These are phyloP conservation scores for Gossypium trilobum DNA, from an alignment of 441 rosid species.

Conservation along the genomic window DNA sequence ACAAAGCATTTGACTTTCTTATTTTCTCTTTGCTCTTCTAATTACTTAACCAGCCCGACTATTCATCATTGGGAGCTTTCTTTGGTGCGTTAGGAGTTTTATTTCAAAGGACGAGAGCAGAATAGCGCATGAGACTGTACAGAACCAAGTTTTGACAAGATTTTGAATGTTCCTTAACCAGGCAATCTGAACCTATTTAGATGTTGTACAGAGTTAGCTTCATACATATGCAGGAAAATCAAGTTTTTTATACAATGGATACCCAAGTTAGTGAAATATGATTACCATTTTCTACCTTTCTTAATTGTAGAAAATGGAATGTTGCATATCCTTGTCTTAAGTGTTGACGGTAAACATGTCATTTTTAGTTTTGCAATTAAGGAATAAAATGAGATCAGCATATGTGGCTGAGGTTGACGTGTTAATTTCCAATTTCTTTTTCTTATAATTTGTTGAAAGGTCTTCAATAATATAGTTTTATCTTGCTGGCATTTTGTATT, in stretches of 20 bases:
- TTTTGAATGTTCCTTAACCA: constrained; percentile 17
- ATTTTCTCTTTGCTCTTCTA: neutral
- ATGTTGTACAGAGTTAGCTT: constrained; percentile 13
- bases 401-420: neutral
- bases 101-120: constrained; percentile 11
- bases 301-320: constrained; percentile 10
- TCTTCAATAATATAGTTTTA: neutral
- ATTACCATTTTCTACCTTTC: neutral
- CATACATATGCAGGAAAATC: constrained; percentile 12
- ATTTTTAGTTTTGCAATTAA: constrained; percentile 6
- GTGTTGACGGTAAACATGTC: constrained; percentile 8
- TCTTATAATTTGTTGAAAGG: neutral
- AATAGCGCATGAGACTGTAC: constrained; percentile 15
- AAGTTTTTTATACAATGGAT: constrained; percentile 11
- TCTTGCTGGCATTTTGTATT: neutral
- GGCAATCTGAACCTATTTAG: constrained; percentile 11
- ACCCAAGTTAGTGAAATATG: neutral
- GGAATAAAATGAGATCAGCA: constrained; percentile 1
- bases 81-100: neutral
- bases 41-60: constrained; percentile 5
- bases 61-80: neutral
- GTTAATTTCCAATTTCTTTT: neutral
- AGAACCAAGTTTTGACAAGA: constrained; percentile 17
- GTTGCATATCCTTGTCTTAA: neutral
- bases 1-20: neutral